These are phyloP conservation scores for Magnaporthiopsis rhizophila DNA, from an alignment of 2,329 filamentous ascomycete genomes.

Conservation along the genomic window DNA sequence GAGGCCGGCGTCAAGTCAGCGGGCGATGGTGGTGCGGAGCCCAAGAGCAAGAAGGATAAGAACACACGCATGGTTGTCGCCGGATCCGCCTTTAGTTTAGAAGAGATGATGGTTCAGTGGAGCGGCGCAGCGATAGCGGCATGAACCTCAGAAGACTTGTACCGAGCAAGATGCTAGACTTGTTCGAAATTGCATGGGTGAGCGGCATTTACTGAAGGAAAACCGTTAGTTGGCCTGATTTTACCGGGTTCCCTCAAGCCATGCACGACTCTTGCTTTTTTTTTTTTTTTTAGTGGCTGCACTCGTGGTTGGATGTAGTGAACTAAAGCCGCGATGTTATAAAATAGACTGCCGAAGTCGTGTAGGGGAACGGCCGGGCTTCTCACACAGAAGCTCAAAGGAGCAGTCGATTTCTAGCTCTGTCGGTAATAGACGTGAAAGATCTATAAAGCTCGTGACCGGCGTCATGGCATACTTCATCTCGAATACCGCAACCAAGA, in stretches of 20 bases:
- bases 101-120: slow-evolving; percentile 73
- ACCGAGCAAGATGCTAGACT: slow-evolving; percentile 43
- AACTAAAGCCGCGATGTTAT: neutral
- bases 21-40: slow-evolving; percentile 37
- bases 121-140: slow-evolving; percentile 63
- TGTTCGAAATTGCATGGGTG: slow-evolving; percentile 18
- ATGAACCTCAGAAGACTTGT: slow-evolving; percentile 49
- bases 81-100: slow-evolving; percentile 71
- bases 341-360: too few relatives aligned
- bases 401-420: too few relatives aligned
- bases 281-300: neutral
- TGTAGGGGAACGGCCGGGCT: too few relatives aligned
- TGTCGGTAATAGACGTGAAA: too few relatives aligned
- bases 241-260: too few relatives aligned
- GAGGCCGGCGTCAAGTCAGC: slow-evolving; percentile 50
- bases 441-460: neutral
- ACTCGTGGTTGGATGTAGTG: neutral
- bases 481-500: neutral
- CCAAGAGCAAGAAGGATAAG: slow-evolving; percentile 46
- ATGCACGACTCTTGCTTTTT: neutral
- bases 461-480: neutral
- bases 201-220: neutral
- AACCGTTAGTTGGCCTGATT: neutral
- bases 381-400: too few relatives aligned
- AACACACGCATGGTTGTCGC: slow-evolving; percentile 67